Base-by-base conservation (phyloP, 202 grass and related monocot genomes). In the Saccharum hybrid region DNA sequence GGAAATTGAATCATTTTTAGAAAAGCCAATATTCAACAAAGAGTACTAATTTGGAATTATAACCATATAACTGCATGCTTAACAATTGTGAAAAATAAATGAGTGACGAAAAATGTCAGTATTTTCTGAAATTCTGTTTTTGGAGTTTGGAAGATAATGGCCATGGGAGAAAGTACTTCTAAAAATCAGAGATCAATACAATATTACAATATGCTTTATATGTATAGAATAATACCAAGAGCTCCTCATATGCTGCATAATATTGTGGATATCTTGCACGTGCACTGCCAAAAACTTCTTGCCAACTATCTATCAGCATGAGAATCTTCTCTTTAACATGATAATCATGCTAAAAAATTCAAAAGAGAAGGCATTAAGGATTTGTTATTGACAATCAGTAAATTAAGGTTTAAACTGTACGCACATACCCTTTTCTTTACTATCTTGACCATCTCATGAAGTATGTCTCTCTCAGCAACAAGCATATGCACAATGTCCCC, bases 361-460 rank as follows among this genome's bases (percentile, higher is more conserved):
- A 79, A 87, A 96, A 51, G 31, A 71, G 2, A 64, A 48, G 3
- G 9, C 42, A 71, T 91, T 54, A 82, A 80, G 7, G 70, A 30
- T 65, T 62, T 40, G 6, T 34, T 66, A 60, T 33, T 51, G 16
- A 7, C 38, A 77, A 66, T 11, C 6, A 66, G 54, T 31, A 88
- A 54, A n/a, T 59, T 13, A 80, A 83, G 43, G 41, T 81, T 67
- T 82, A 69, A 77, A 62, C 8, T 66, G 83, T 75, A 83, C 8
- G 14, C n/a, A 33, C 68, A 19, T 88, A 99, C 96, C 93, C 88
- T 99, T 94, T 96, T 99, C 76, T 94, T 99, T 16, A 84, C 90
- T 90, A 99, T 93, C 62, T 96, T 99, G 75, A 99, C 91, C 93
- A 99, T 99, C 83, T 99, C 91, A 86, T 91, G 91, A 74, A 93